Evolutionary conservation across 2,329 filamentous ascomycete genomes (phyloP).

Genomic region (Cladosporium sp.): DNA sequence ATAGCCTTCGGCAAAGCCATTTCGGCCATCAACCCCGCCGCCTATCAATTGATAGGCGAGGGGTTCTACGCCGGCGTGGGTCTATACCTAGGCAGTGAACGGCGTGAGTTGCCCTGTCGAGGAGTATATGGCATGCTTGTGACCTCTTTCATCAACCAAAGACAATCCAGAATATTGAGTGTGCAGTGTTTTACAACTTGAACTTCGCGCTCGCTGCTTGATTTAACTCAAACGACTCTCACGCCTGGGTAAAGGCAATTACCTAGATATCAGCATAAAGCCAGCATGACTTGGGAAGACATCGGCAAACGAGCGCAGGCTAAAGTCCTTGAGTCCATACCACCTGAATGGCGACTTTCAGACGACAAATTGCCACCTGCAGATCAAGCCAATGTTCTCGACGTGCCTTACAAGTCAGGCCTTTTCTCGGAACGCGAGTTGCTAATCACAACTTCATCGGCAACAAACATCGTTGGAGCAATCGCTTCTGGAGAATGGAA

Average conservation of each 20-base stretch:
- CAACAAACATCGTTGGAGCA: constrained; percentile 38
- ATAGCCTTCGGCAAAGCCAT: background rate
- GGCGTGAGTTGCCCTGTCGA: background rate
- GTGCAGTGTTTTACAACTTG: too few relatives aligned
- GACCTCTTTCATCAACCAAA: too few relatives aligned
- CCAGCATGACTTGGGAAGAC: constrained; percentile 8
- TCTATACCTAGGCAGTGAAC: background rate
- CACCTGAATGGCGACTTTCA: constrained; percentile 56
- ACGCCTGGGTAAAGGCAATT: background rate
- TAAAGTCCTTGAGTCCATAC: constrained; percentile 48
- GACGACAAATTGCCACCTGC: constrained; percentile 50
- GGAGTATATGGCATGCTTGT: background rate
- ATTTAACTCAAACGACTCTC: background rate
- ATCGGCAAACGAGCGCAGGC: constrained; percentile 34
- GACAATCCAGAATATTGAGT: too few relatives aligned
- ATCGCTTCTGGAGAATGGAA: constrained; percentile 44
- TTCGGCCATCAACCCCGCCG: background rate
- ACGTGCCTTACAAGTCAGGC: constrained; percentile 53
- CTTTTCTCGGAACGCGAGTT: constrained; percentile 55
- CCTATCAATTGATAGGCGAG: constrained; percentile 1
- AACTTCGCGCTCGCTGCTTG: too few relatives aligned
- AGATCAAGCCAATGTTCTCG: constrained; percentile 53
- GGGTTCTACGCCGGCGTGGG: background rate
- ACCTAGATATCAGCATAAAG: background rate
- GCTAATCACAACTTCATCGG: constrained; percentile 45